Percentiles rank a stretch among this genome's conserved stretches.
Conservation (phyloP, 1,139 yeast species). For the Blastobotrys illinoisensis region DNA sequence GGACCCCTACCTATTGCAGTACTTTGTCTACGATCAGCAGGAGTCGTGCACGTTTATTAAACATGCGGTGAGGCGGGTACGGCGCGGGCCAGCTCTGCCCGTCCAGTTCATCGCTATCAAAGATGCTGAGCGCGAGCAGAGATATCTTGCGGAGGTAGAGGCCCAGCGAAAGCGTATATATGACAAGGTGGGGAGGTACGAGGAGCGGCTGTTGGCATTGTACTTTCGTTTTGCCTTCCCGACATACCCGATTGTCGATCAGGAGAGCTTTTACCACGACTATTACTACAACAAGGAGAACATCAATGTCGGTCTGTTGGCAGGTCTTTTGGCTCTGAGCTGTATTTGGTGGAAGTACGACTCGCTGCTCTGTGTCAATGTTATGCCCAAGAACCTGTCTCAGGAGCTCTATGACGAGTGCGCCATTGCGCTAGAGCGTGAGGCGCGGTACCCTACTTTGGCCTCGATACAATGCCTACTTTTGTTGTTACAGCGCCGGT, state of each 20-base stretch:
- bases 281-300: conserved; percentile 28
- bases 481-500: conserved; percentile 31
- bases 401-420: conserved; percentile 30
- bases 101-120: conserved; percentile 28
- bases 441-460: conserved; percentile 35
- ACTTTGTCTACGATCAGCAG: conserved; percentile 25
- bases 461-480: conserved; percentile 42
- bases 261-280: conserved; percentile 29
- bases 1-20: conserved; percentile 33
- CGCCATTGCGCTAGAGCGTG: conserved; percentile 30
- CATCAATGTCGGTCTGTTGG: conserved; percentile 31
- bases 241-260: conserved; percentile 35
- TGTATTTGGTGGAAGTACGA: conserved; percentile 38
- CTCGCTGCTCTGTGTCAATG: conserved; percentile 30
- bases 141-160: conserved; percentile 18
- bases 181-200: conserved; percentile 23
- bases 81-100: conserved; percentile 23
- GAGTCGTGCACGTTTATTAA: conserved; percentile 29
- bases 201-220: conserved; percentile 32
- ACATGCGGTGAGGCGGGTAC: conserved; percentile 29
- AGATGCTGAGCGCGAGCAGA: conserved; percentile 15
- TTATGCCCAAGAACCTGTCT: conserved; percentile 30
- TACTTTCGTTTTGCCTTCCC: conserved; percentile 35
- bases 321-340: conserved; percentile 34
- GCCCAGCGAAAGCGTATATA: conserved; percentile 23